A percentile compares a stretch with the other conserved stretches of the same genome.
Conservation (phyloP, 352 stramenopile genomes). For the Pythium folliculosum region DNA sequence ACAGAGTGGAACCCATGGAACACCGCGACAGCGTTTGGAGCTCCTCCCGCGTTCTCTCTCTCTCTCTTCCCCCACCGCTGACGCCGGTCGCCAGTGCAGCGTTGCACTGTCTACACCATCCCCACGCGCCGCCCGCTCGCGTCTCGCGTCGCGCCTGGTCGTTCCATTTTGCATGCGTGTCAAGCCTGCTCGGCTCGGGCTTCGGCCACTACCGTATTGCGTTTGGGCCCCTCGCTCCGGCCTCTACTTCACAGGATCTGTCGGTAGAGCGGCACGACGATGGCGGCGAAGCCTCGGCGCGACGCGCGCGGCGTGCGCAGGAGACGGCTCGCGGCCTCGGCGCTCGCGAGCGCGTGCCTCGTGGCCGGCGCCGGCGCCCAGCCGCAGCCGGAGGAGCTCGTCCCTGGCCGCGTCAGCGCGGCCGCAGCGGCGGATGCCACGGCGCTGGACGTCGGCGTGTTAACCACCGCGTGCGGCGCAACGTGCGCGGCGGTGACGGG, state of each 20-base stretch:
- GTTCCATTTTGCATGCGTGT: not conserved
- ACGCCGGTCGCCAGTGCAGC: not conserved
- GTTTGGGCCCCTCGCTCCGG: not conserved
- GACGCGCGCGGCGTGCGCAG: constrained; percentile 9
- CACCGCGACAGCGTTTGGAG: too few species aligned
- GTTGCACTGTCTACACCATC: too few species aligned
- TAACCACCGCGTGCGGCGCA: constrained; percentile 17
- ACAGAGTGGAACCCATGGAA: too few species aligned
- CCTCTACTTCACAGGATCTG: not conserved
- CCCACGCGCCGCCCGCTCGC: too few species aligned
- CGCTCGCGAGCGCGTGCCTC: not conserved
- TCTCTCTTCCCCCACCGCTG: not conserved
- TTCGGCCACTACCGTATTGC: not conserved
- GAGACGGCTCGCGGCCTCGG: constrained; percentile 4
- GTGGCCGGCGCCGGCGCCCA: not conserved
- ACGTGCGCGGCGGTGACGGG: constrained; percentile 11
- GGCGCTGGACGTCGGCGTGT: not conserved
- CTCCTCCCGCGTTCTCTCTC: not conserved
- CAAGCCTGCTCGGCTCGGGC: not conserved
- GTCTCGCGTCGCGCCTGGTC: not conserved
- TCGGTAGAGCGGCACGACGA: not conserved
- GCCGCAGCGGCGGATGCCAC: not conserved
- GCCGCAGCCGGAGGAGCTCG: not conserved
- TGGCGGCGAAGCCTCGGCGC: not conserved
- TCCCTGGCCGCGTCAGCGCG: constrained; percentile 4